phyloP scores from a whole-genome alignment of 2,329 filamentous ascomycete genomes.

The Emergomyces orientalis region DNA sequence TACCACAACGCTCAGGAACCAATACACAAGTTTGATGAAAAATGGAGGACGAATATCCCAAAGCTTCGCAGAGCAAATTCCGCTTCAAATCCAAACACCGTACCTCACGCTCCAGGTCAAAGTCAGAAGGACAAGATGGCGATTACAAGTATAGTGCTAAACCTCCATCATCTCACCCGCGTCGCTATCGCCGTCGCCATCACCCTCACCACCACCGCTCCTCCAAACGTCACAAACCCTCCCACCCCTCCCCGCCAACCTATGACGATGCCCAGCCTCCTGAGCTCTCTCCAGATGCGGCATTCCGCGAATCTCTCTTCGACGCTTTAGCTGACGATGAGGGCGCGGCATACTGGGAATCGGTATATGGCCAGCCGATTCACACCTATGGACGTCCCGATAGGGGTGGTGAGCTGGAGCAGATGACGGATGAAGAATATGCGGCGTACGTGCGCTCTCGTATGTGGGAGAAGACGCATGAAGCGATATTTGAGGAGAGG shows the following conservation, averaged over 20 bases:
- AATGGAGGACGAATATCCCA: conserved; percentile 14
- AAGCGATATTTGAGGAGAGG: conserved; percentile 70
- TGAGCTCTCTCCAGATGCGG: conserved; percentile 55
- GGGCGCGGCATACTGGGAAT: conserved; percentile 88
- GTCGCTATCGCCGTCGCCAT: conserved; percentile 19
- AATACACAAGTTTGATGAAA: neutral
- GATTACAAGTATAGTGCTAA: neutral
- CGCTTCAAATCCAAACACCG: conserved; percentile 24
- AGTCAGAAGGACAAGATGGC: neutral
- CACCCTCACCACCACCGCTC: conserved; percentile 18
- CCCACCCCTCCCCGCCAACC: conserved; percentile 8
- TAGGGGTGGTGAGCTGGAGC: conserved; percentile 54
- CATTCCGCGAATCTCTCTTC: conserved; percentile 89
- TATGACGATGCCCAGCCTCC: conserved; percentile 10
- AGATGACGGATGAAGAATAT: conserved; percentile 91
- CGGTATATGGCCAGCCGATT: conserved; percentile 91
- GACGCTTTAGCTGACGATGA: conserved; percentile 96
- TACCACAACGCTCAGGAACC: neutral
- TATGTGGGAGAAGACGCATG: conserved; percentile 95
- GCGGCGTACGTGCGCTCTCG: conserved; percentile 69
- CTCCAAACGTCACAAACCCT: conserved; percentile 22
- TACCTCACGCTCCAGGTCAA: conserved; percentile 3
- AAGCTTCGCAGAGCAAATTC: conserved; percentile 21
- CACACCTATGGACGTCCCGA: conserved; percentile 60
- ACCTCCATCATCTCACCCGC: conserved; percentile 6